Percentiles rank a stretch among this genome's conserved stretches.
Conservation (phyloP, 2,329 filamentous ascomycete genomes). For the Lecanicillium sp. region DNA sequence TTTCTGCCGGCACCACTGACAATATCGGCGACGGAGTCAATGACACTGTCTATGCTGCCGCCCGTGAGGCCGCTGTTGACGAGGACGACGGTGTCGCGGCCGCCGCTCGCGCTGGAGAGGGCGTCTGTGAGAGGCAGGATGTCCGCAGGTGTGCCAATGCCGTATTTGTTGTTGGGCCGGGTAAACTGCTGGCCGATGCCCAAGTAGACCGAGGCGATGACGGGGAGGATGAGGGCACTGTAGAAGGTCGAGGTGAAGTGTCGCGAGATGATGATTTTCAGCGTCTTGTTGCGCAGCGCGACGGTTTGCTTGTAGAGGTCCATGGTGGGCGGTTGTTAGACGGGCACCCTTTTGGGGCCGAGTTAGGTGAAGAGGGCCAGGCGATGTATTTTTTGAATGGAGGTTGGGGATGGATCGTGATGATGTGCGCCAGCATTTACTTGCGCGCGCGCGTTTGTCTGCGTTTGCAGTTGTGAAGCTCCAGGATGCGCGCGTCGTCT, state of each 20-base stretch:
- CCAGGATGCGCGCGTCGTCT: no score
- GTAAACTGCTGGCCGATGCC: constrained; percentile 71
- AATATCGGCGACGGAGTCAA: constrained; percentile 32
- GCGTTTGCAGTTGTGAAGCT: no score
- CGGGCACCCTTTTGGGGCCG: background rate
- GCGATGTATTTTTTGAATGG: background rate
- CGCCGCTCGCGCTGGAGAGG: constrained; percentile 44
- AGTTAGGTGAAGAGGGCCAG: background rate
- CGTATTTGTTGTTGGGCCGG: constrained; percentile 62
- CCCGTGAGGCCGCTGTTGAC: constrained; percentile 64
- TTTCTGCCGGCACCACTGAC: constrained; percentile 18
- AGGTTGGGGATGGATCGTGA: background rate
- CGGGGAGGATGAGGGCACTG: constrained; percentile 48
- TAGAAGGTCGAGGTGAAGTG: constrained; percentile 43
- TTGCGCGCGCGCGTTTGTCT: no score
- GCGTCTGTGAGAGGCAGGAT: constrained; percentile 59
- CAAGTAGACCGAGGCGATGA: constrained; percentile 48
- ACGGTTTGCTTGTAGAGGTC: constrained; percentile 43
- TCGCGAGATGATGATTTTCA: constrained; percentile 46
- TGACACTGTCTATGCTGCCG: constrained; percentile 63
- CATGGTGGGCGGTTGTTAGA: constrained; percentile 25
- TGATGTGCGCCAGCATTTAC: background rate
- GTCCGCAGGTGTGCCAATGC: constrained; percentile 53
- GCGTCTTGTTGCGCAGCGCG: constrained; percentile 50
- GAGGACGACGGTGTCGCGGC: constrained; percentile 60